phyloP scores from a whole-genome alignment of 2,329 filamentous ascomycete genomes.

The Colletotrichum cuscutae region DNA sequence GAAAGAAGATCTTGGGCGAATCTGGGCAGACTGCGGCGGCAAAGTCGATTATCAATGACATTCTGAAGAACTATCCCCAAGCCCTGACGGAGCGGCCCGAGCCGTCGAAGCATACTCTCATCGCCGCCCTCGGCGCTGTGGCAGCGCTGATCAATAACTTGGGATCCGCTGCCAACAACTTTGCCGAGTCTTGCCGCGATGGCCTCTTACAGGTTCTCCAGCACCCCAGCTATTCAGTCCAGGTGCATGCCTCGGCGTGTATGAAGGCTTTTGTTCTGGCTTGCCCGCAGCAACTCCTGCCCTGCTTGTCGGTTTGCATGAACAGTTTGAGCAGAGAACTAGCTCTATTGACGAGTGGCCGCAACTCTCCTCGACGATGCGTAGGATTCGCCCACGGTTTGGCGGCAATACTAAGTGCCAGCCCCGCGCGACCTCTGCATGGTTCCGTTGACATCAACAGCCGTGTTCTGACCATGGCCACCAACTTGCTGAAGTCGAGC shows the following conservation, averaged over 20 bases:
- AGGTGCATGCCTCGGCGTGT: slow-evolving; percentile 88
- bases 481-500: slow-evolving; percentile 90
- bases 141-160: slow-evolving; percentile 81
- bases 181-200: slow-evolving; percentile 88
- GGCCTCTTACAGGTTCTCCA: slow-evolving; percentile 89
- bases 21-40: slow-evolving; percentile 87
- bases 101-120: slow-evolving; percentile 86
- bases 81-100: slow-evolving; percentile 87
- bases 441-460: slow-evolving; percentile 97
- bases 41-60: slow-evolving; percentile 83
- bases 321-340: slow-evolving; percentile 93
- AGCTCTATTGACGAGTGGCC: slow-evolving; percentile 76
- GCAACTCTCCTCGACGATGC: slow-evolving; percentile 84
- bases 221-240: slow-evolving; percentile 95
- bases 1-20: slow-evolving; percentile 84
- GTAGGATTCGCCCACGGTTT: slow-evolving; percentile 92
- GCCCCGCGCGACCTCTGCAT: slow-evolving; percentile 87
- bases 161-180: slow-evolving; percentile 81
- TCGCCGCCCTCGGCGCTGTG: slow-evolving; percentile 81
- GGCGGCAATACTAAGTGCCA: slow-evolving; percentile 90
- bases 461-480: slow-evolving; percentile 89
- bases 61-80: slow-evolving; percentile 95
- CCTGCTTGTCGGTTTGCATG: slow-evolving; percentile 94
- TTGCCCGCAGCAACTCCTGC: slow-evolving; percentile 90
- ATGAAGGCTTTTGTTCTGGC: slow-evolving; percentile 88